Evolutionary conservation across 2,329 filamentous ascomycete species (phyloP), one percentile per base, ranked within the genome.

Genomic region (Talaromyces verruculosus): DNA sequence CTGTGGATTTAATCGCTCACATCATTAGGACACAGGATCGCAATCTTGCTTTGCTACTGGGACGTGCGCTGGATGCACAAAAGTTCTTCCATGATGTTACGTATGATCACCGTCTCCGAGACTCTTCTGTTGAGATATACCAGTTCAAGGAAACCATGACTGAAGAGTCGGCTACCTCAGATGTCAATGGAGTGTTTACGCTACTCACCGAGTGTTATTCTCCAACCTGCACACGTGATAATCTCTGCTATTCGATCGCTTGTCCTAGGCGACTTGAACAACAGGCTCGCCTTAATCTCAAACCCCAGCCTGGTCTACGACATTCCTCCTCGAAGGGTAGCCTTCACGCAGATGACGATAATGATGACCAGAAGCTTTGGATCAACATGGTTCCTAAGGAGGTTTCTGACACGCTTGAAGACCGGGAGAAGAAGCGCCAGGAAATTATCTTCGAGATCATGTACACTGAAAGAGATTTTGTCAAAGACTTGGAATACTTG

Each of bases 1-100:
- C 95, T 22, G 95, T 99, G 22, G 95, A 99, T 77, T 86, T 98
- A 66, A 90, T 99, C 69, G 92, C 92, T 0, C 96, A 96, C 75
- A 98, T 99, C 70, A 98, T 99, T 78, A 91, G 96, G 74, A 99
- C 95, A 1, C 97, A 92, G 0, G 95, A 99, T 79, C 88, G 95
- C 67, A 99, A 99, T 76, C 83, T 99, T 67, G 95, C 95, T 11
- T 83, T 99, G 59, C 86, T 99, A 10, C 83, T 99, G 17, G 95
- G 95, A 68, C 88, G 95, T 75, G 93, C 95, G 49, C 82, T 99
- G 67, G 95, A 99, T 80, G 95, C 95, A 28, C 95, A 99, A 76
- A 98, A 98, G 77, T 97, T 97, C 81, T 99, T 99, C 77, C 95
- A 99, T 81, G 95, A 99, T 84, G 95, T 98, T 61, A 97, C 94